Evolutionary conservation across 495 filamentous ascomycete species (phyloP), one percentile per base, ranked within the genome.

Genomic region (Penicillium dipodomyicola): DNA sequence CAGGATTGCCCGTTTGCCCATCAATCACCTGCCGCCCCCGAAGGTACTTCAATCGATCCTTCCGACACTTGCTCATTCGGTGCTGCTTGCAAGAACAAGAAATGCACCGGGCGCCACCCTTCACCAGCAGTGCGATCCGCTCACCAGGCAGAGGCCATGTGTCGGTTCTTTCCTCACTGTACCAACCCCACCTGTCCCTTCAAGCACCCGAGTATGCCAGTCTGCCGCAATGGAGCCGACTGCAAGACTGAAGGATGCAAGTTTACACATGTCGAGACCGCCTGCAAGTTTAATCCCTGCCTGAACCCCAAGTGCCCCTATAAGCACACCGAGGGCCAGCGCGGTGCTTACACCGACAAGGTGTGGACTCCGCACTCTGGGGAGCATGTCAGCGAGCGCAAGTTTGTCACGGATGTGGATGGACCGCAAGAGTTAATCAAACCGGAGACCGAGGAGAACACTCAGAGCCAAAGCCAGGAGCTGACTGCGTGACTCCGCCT

Each of bases 161-260:
- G 94, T 86, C 89, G 85, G 64, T 99, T 93, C 80, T 96, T 85
- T 70, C 92, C 94, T 40, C 88, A 97, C 75, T 99, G 94, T 78
- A 86, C 88, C 39, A 96, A 96, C 67, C 80, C 87, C 8, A 73
- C 80, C 54, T 99, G 94, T 67, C 83, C 88, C 10, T 99, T 96
- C 77, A 86, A 85, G 68, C 94, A 99, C 59, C 87, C 87, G 15
- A 73, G 69, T 49, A 89, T 91, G 71, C 85, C 88, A 12, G 84
- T 90, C 40, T 98, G 94, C 74, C 85, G 91, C 47, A 97, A 97
- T 65, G 95, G 95, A 20, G 89, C 89, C 33, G 92, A 95, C 71
- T 99, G 94, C 77, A 84, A 83, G 19, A 84, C 84, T 25, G 81
- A 87, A 35, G 86, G 84, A 39, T 99, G 94, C 82, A 91, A 91